A percentile compares a stretch with the other conserved stretches of the same genome.
These are phyloP conservation scores for Lecanoromycetidae sp. DNA, from an alignment of 2,329 filamentous ascomycete genomes.

Conservation along the genomic window DNA sequence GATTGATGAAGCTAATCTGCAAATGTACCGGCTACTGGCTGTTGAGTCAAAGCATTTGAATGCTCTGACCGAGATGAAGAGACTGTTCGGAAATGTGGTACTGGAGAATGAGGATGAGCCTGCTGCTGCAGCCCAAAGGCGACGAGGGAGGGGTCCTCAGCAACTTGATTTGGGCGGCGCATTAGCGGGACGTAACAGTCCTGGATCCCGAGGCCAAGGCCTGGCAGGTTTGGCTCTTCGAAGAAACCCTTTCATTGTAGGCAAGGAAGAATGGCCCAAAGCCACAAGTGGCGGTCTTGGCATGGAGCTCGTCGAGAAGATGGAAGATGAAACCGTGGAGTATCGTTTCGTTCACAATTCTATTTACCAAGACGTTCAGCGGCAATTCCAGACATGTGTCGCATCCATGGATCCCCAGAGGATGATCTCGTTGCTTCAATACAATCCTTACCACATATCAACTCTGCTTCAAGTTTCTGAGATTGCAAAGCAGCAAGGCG, in stretches of 20 bases:
- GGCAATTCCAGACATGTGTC: constrained; percentile 66
- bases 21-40: constrained; percentile 43
- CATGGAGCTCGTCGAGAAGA: constrained; percentile 58
- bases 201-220: constrained; percentile 47
- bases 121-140: constrained; percentile 31
- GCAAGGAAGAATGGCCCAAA: constrained; percentile 76
- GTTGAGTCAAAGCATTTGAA: constrained; percentile 65
- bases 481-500: constrained; percentile 81
- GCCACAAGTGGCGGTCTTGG: constrained; percentile 67
- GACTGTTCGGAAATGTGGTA: constrained; percentile 55
- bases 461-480: constrained; percentile 88
- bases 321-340: constrained; percentile 48
- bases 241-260: constrained; percentile 73
- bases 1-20: constrained; percentile 21
- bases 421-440: constrained; percentile 62
- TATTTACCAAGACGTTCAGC: constrained; percentile 62
- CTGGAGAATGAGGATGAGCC: constrained; percentile 46
- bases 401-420: constrained; percentile 71
- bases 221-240: constrained; percentile 60
- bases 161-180: constrained; percentile 42
- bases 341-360: constrained; percentile 68
- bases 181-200: constrained; percentile 40
- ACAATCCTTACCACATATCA: constrained; percentile 80
- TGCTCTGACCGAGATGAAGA: constrained; percentile 81
- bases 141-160: constrained; percentile 43